A percentile compares a stretch with the other conserved stretches of the same genome.
phyloP scores from a whole-genome alignment of 805 yeast genomes.

The Candida coleopterorum region DNA sequence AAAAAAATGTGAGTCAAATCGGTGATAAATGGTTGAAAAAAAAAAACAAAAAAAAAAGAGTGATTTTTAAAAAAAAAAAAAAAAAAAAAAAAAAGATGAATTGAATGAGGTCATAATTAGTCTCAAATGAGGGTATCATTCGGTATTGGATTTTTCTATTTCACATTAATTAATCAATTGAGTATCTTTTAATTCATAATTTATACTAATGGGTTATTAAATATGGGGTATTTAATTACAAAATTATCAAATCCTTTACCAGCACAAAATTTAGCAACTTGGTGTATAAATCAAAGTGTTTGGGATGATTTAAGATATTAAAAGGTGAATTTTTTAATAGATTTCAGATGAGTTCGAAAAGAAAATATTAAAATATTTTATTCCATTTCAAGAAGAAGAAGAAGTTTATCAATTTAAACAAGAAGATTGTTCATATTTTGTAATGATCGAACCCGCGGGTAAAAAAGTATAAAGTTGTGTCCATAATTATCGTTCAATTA shows the following conservation, averaged over 20 bases:
- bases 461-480: no score
- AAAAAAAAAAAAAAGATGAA: no score
- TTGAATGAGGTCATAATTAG: not conserved
- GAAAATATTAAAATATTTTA: constrained; percentile 8
- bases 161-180: constrained; percentile 30
- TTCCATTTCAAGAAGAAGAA: no score
- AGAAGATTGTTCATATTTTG: no score
- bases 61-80: not conserved
- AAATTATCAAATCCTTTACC: constrained; percentile 47
- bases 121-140: constrained; percentile 49
- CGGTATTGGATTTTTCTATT: constrained; percentile 51
- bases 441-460: no score
- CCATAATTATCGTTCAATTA: no score
- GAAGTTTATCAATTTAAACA: no score
- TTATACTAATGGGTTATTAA: constrained; percentile 50
- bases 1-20: not conserved
- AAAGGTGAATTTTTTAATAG: constrained; percentile 1
- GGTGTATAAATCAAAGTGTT: constrained; percentile 29
- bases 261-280: constrained; percentile 17
- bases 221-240: constrained; percentile 50
- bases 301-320: constrained; percentile 19
- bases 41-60: no score
- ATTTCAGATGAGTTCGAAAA: no score
- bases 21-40: no score
- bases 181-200: constrained; percentile 45